Evolutionary conservation across 2,329 filamentous ascomycete species (phyloP).

Genomic region (Fusarium temperatum): DNA sequence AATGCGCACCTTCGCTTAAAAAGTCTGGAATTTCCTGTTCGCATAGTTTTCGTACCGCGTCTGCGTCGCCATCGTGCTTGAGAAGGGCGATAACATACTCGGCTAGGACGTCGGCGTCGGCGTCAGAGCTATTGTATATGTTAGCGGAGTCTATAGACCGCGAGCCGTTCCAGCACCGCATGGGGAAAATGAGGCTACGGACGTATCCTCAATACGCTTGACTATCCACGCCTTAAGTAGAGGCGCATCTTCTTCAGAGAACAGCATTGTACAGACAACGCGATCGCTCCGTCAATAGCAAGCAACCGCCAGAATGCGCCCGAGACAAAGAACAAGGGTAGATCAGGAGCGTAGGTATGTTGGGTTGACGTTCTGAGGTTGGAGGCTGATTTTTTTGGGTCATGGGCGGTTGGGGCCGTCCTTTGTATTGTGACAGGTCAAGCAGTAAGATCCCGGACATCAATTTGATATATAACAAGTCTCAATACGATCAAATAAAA

Average conservation of each 20-base stretch:
- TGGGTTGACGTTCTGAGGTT: constrained; percentile 19
- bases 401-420: constrained; percentile 4
- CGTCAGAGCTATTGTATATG: constrained; percentile 70
- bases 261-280: constrained; percentile 60
- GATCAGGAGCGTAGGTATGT: not conserved
- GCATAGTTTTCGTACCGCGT: constrained; percentile 73
- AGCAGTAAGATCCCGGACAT: not conserved
- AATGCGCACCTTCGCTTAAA: constrained; percentile 66
- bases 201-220: constrained; percentile 80
- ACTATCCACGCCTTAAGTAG: constrained; percentile 81
- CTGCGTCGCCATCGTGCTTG: constrained; percentile 71
- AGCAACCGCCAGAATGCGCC: not conserved
- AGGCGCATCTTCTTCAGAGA: constrained; percentile 68
- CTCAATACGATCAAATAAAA: not conserved
- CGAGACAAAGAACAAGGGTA: not conserved
- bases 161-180: not conserved
- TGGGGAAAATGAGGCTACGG: constrained; percentile 46
- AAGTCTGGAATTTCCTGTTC: constrained; percentile 80
- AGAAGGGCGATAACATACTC: constrained; percentile 86
- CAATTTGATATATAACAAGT: not conserved
- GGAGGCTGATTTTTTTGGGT: constrained; percentile 28
- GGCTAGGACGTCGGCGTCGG: constrained; percentile 82
- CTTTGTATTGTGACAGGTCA: constrained; percentile 33
- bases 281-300: not conserved
- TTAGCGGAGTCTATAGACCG: constrained; percentile 13